These are phyloP conservation scores for Senecio squalidus DNA, from an alignment of 140 eudicot species.

Conservation along the genomic window DNA sequence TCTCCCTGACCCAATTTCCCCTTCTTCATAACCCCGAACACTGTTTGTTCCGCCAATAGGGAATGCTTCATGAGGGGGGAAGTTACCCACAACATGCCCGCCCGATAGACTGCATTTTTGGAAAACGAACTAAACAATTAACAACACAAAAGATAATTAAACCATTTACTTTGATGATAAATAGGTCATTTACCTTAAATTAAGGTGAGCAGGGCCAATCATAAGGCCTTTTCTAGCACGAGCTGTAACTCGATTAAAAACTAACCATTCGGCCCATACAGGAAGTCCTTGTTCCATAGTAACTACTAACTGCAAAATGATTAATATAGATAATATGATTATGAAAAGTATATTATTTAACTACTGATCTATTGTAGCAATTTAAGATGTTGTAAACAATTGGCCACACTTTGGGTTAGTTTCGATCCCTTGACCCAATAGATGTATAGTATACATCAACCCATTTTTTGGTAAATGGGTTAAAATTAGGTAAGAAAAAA, in stretches of 20 bases:
- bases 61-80: constrained; percentile 97
- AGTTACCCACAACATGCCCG: constrained; percentile 90
- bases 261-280: constrained; percentile 80
- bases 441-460: too few species aligned
- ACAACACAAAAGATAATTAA: background rate
- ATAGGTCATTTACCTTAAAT: constrained; percentile 45
- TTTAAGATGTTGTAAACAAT: too few species aligned
- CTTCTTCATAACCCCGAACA: constrained; percentile 98
- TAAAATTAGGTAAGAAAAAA: too few species aligned
- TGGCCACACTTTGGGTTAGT: too few species aligned
- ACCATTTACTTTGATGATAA: background rate
- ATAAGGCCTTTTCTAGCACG: constrained; percentile 81
- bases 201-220: constrained; percentile 67
- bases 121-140: background rate
- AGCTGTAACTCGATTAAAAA: constrained; percentile 72
- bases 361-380: too few species aligned
- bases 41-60: constrained; percentile 96
- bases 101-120: constrained; percentile 64
- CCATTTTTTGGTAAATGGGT: too few species aligned
- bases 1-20: constrained; percentile 94
- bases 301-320: constrained; percentile 66
- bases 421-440: too few species aligned
- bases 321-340: background rate
- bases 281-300: constrained; percentile 99
- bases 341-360: too few species aligned